Percentiles rank a stretch among this genome's conserved stretches.
phyloP scores from a whole-genome alignment of 2,329 filamentous ascomycete species.

The Trichoderma asperellum region DNA sequence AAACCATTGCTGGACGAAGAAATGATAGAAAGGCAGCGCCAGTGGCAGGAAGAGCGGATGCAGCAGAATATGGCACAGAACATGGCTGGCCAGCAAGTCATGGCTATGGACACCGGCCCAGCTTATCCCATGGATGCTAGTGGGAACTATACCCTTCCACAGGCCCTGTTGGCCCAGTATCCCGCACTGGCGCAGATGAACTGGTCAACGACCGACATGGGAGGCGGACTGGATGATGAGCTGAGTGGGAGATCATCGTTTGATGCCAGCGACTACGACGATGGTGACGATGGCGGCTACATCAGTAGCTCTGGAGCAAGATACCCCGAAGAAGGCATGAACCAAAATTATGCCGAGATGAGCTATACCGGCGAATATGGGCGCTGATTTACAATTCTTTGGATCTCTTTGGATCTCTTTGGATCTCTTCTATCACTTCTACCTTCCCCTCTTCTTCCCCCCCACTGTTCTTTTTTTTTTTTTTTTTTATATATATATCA shows the following conservation, averaged over 20 bases:
- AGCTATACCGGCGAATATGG: constrained; percentile 59
- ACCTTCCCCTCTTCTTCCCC: background rate
- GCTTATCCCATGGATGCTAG: constrained; percentile 61
- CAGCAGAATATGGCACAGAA: constrained; percentile 66
- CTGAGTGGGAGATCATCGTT: constrained; percentile 80
- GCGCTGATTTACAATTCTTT: constrained; percentile 39
- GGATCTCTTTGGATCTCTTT: background rate
- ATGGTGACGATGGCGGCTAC: constrained; percentile 72
- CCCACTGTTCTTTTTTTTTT: background rate
- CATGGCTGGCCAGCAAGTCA: constrained; percentile 58
- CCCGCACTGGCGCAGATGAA: constrained; percentile 89
- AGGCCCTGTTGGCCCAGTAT: constrained; percentile 87
- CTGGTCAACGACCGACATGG: constrained; percentile 70
- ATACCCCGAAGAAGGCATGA: constrained; percentile 60
- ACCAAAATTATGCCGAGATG: constrained; percentile 58
- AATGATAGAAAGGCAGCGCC: constrained; percentile 76
- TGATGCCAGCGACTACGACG: constrained; percentile 78
- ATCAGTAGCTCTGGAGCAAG: constrained; percentile 66
- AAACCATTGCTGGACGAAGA: constrained; percentile 97
- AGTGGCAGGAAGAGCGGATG: constrained; percentile 73
- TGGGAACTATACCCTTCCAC: constrained; percentile 73
- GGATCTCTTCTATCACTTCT: no score
- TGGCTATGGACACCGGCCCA: constrained; percentile 64
- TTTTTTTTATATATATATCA: no score
- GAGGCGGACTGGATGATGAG: constrained; percentile 74